Base-by-base conservation (phyloP, 2,329 filamentous ascomycete species). In the Alternaria sp. region DNA sequence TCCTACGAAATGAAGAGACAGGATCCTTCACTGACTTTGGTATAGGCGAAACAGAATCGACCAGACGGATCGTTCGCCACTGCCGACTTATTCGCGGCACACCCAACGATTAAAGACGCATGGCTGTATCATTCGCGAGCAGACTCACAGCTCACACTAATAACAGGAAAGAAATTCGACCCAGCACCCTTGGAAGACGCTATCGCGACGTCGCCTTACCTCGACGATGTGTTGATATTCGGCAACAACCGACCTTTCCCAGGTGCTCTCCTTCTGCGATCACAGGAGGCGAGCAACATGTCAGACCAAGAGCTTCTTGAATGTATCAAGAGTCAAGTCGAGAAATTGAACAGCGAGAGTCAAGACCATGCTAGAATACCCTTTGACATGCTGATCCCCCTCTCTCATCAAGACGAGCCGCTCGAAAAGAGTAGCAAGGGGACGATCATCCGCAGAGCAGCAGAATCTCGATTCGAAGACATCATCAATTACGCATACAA, bases 81-180 rank as follows among this genome's bases (percentile, higher is more conserved):
- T 0, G 81, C 85, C 1, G 89, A 91, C 70, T 72, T 91, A 1
- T 90, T 91, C 61, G 81, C 82, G 53, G 78, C 79, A 1, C 88
- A 91, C 68, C 68, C 81, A 0, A 78, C 64, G 0, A 85, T 86
- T 7, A 57, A 75, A 0, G 77, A 84, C 54, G 86, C 87, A 0
- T 91, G 88, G 88, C 82, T 83, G 34, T 90, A 90, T 67, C 82
- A 88, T 54, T 87, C 85, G 1, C 80, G 89, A 39, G 83, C 84
- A 0, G 89, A 91, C 65, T 83, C 86, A 3, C 87, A 87, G 53
- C 81, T 91, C 36, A 86, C 85, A 0, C 80, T 91, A 4, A 78
- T 86, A 9, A 91, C 88, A 7, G 88, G 89, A 2, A 90, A 90
- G 78, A 91, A 91, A 65, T 89, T 91, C 61, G 87, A 90, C 65